Conservation (phyloP, 495 filamentous ascomycete genomes). For the Aspergillus nanangensis region DNA sequence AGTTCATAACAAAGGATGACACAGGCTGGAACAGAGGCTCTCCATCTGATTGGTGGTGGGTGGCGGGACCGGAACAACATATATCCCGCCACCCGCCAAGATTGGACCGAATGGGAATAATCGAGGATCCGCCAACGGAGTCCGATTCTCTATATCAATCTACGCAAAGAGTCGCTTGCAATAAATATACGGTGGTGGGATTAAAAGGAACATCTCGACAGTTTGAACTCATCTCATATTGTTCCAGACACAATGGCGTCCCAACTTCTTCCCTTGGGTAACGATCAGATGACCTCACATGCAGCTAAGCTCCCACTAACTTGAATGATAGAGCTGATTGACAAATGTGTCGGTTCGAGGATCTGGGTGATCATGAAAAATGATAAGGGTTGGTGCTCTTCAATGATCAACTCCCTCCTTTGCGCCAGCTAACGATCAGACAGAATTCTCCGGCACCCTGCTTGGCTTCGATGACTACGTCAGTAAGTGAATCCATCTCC, state of each 20-base stretch:
- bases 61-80: constrained; percentile 15
- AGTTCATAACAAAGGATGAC: no score
- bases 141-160: constrained; percentile 21
- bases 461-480: constrained; percentile 98
- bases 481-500: constrained; percentile 62
- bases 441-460: constrained; percentile 91
- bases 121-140: constrained; percentile 13
- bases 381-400: constrained; percentile 68
- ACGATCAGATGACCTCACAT: constrained; percentile 1
- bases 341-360: constrained; percentile 94
- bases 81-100: constrained; percentile 9
- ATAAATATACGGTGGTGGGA: background rate
- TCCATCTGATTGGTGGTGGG: constrained; percentile 9
- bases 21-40: constrained; percentile 1
- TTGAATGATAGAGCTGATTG: constrained; percentile 74
- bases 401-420: background rate
- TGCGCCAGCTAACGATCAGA: constrained; percentile 14
- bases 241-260: constrained; percentile 55
- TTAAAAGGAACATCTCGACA: no score
- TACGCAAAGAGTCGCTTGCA: background rate
- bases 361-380: constrained; percentile 99
- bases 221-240: background rate
- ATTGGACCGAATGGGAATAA: constrained; percentile 14
- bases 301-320: constrained; percentile 15
- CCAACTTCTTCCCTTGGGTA: constrained; percentile 76